Conservation (phyloP, 2,329 filamentous ascomycete genomes). For the Xylariales sp. region DNA sequence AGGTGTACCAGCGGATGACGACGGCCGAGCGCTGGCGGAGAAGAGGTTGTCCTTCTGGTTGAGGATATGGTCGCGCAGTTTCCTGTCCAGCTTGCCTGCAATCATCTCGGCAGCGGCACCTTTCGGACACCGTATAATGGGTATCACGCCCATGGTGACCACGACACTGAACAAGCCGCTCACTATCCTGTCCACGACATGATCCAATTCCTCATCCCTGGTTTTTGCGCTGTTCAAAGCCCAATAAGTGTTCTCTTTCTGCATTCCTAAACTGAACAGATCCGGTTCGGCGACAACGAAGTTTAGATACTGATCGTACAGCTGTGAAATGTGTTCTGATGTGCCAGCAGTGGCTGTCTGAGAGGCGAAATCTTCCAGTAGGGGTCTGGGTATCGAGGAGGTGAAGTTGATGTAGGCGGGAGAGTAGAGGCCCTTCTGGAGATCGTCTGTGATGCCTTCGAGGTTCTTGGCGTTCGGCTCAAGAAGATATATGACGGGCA, state of each 20-base stretch:
- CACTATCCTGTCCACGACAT: constrained; percentile 84
- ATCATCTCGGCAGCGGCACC: constrained; percentile 92
- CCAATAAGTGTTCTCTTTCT: constrained; percentile 87
- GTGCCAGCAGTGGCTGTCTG: constrained; percentile 81
- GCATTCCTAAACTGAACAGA: constrained; percentile 89
- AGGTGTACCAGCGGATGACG: constrained; percentile 55
- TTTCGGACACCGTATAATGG: constrained; percentile 91
- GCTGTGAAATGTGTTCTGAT: constrained; percentile 82
- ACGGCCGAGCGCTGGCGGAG: constrained; percentile 58
- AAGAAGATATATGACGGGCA: constrained; percentile 93
- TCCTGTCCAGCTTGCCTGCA: constrained; percentile 87
- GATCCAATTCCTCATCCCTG: constrained; percentile 83
- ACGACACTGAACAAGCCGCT: constrained; percentile 96
- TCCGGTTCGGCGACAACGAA: constrained; percentile 96
- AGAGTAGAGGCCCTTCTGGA: constrained; percentile 82
- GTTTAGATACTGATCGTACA: constrained; percentile 96
- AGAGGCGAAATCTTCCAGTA: constrained; percentile 91
- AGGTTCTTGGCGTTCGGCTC: constrained; percentile 82
- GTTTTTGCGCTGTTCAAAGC: constrained; percentile 92
- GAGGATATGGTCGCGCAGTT: constrained; percentile 90
- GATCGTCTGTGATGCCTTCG: constrained; percentile 75
- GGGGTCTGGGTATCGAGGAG: constrained; percentile 81
- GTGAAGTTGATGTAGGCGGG: constrained; percentile 97
- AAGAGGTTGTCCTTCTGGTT: constrained; percentile 99
- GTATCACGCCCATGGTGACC: constrained; percentile 96